phyloP scores from a whole-genome alignment of 2,329 filamentous ascomycete species.

The Penicillium brasilianum region DNA sequence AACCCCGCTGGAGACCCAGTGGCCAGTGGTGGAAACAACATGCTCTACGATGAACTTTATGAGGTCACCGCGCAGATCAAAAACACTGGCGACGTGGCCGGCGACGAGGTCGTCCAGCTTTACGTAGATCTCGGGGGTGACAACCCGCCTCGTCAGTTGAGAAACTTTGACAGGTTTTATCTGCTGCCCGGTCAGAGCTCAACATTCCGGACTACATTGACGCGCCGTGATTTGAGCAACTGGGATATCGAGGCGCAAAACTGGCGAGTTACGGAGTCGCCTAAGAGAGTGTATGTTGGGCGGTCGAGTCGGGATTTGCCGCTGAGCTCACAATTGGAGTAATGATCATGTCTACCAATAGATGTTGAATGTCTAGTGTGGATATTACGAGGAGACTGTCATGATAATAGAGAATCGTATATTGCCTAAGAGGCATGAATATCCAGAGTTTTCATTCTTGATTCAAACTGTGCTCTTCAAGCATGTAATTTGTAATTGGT shows the following conservation, averaged over 20 bases:
- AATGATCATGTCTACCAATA: neutral
- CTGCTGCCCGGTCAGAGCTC: constrained; percentile 8
- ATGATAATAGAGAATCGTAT: neutral
- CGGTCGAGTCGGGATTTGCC: constrained; percentile 16
- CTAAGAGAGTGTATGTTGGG: constrained; percentile 61
- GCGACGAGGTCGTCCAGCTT: constrained; percentile 74
- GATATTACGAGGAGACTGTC: neutral
- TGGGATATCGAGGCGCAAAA: constrained; percentile 76
- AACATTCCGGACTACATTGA: constrained; percentile 61
- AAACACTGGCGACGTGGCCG: constrained; percentile 70
- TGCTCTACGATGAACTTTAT: constrained; percentile 31
- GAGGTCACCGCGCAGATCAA: constrained; percentile 64
- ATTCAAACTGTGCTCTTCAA: neutral
- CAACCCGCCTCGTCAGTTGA: constrained; percentile 11
- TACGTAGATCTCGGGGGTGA: constrained; percentile 24
- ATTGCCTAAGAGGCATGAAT: neutral
- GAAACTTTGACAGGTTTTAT: constrained; percentile 12
- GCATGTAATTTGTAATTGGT: neutral
- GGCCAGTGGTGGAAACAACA: constrained; percentile 52
- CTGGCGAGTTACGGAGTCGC: constrained; percentile 66
- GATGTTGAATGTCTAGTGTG: neutral
- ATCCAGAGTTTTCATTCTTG: neutral
- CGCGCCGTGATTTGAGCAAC: constrained; percentile 76
- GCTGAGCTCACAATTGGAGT: constrained; percentile 6
- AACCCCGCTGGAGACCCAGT: constrained; percentile 8